Conservation (phyloP, 2,329 filamentous ascomycete species). For the Aphanoascus verrucosus region DNA sequence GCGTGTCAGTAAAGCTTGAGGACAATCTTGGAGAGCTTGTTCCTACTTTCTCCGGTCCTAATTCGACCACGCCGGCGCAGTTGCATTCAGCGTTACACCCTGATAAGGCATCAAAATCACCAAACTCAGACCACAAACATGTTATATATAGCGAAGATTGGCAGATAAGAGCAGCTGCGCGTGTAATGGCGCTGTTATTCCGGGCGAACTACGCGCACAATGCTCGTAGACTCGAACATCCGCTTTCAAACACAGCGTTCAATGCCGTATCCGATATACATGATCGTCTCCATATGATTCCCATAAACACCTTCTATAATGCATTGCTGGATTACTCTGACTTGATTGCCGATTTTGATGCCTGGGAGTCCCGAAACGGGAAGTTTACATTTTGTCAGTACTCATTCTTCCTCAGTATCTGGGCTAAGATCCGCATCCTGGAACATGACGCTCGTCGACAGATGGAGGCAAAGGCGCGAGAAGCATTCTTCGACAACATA, state of each 20-base stretch:
- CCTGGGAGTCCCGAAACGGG: conserved; percentile 64
- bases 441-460: conserved; percentile 80
- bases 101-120: conserved; percentile 26
- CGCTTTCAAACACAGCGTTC: conserved; percentile 28
- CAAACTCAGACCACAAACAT: conserved; percentile 42
- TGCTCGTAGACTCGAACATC: conserved; percentile 4
- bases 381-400: conserved; percentile 88
- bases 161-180: conserved; percentile 73
- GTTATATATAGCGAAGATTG: conserved; percentile 70
- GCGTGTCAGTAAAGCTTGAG: conserved; percentile 46
- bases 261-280: conserved; percentile 12
- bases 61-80: conserved; percentile 54
- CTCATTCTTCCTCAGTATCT: conserved; percentile 82
- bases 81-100: conserved; percentile 64
- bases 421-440: conserved; percentile 81
- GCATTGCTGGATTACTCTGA: conserved; percentile 78
- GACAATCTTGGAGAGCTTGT: conserved; percentile 53
- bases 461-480: conserved; percentile 78
- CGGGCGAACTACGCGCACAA: conserved; percentile 58
- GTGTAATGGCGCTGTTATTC: conserved; percentile 70
- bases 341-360: conserved; percentile 72
- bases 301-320: conserved; percentile 80
- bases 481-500: conserved; percentile 86
- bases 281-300: conserved; percentile 50
- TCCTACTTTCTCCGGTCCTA: conserved; percentile 58